Base-by-base conservation (phyloP, 768 basidiomycete genomes). In the Podaxis sp. region DNA sequence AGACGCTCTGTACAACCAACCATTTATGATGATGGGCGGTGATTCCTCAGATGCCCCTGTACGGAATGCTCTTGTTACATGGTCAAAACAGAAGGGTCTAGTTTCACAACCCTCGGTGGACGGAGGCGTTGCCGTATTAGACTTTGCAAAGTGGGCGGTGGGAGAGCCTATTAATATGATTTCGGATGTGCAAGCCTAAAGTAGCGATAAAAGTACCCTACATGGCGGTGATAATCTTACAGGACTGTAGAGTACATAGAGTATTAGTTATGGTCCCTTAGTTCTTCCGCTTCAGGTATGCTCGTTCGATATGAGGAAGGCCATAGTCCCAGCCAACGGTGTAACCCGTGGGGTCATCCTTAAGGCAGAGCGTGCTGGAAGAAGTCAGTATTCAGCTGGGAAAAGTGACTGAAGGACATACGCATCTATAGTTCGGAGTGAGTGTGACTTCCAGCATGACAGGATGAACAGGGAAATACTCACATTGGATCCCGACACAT, bases 21-120 rank as follows among this genome's bases (percentile, higher is more conserved):
- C 83, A 4, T 90, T 93, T 65, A 83, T 86, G 71, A 91, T 87
- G 76, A 80, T 88, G 40, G 82, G 86, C n/a, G 89, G 83, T 4
- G 79, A 82, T 38, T 66, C 74, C 21, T 72, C 73, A 5, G 73
- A 74, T n/a, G 61, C 69, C 54, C 73, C 75, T n/a, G 79, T 84
- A 11, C 68, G 64, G 52, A 74, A 79, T 23, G 80, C 75, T 2
- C 66, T 93, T 61, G 65, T 70, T 16, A 66, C 71, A n/a, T 92
- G 90, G 90, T 77, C 83, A 10, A 66, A 70, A 54, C 71, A 78
- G 60, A 78, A 78, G 32, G 83, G 80, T 0, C 67, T 90, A 53
- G 65, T 69, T 21, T 67, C 69, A 14, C 54, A 53, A n/a, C 70
- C 72, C 37, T 73, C 71, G 2, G 68, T 64, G 32, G 65, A 71